phyloP scores from a whole-genome alignment of 2,329 filamentous ascomycete genomes.

The Annulohypoxylon truncatum region DNA sequence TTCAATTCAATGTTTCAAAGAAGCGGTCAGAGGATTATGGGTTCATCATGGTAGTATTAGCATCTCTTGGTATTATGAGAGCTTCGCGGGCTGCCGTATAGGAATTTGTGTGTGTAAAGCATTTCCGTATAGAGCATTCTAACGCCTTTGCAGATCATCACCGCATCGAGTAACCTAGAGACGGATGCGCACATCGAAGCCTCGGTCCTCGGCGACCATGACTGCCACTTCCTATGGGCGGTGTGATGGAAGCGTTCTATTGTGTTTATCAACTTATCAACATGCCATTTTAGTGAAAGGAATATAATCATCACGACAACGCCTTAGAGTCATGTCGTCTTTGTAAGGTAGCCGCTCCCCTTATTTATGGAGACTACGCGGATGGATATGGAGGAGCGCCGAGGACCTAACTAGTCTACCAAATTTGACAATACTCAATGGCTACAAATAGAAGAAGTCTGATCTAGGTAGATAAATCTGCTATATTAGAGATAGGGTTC shows the following conservation, averaged over 20 bases:
- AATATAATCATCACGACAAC: background rate
- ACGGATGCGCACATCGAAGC: background rate
- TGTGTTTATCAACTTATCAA: background rate
- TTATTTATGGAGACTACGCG: background rate
- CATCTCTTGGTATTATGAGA: background rate
- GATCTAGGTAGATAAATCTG: no score
- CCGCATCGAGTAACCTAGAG: background rate
- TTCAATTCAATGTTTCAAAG: background rate
- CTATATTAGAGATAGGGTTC: no score
- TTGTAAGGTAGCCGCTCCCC: background rate
- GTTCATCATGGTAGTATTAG: background rate
- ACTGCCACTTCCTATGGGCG: background rate
- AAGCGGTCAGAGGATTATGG: slow-evolving; percentile 3
- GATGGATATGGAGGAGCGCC: background rate
- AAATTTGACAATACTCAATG: background rate
- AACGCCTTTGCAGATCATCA: background rate
- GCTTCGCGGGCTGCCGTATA: background rate
- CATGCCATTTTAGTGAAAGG: background rate
- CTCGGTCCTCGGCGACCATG: background rate
- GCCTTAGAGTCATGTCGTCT: background rate
- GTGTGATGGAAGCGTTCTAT: background rate
- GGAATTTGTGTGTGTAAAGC: background rate
- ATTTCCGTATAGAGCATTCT: background rate
- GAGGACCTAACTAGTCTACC: background rate
- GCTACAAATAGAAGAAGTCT: background rate